phyloP scores from a whole-genome alignment of 257 asterid species.

The Solanum pennellii region DNA sequence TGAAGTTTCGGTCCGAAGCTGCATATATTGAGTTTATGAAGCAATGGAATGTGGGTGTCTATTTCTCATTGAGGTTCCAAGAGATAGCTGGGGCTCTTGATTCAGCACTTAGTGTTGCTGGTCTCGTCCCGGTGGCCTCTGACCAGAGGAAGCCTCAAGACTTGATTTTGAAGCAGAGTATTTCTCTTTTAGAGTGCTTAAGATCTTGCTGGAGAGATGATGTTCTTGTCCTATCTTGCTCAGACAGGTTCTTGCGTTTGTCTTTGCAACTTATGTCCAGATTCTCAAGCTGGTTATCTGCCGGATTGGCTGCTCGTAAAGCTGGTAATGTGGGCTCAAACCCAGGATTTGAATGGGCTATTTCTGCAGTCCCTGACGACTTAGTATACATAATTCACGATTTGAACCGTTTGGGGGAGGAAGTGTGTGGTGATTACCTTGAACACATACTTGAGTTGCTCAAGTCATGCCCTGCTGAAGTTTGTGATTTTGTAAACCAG shows the following conservation, averaged over 20 bases:
- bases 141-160: slow-evolving; percentile 34
- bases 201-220: slow-evolving; percentile 91
- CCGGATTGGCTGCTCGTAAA: slow-evolving; percentile 73
- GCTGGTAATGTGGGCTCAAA: slow-evolving; percentile 41
- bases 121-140: slow-evolving; percentile 34
- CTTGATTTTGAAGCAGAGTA: slow-evolving; percentile 64
- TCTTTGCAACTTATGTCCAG: slow-evolving; percentile 91
- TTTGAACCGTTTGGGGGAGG: slow-evolving; percentile 47
- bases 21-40: slow-evolving; percentile 79
- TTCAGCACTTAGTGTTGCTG: slow-evolving; percentile 59
- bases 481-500: slow-evolving; percentile 74
- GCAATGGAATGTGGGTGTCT: slow-evolving; percentile 93
- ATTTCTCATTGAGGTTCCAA: slow-evolving; percentile 95
- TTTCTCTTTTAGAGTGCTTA: slow-evolving; percentile 74
- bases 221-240: slow-evolving; percentile 72
- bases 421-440: slow-evolving; percentile 62
- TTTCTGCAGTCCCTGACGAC: slow-evolving; percentile 77
- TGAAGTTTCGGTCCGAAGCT: slow-evolving; percentile 67
- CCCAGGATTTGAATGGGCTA: slow-evolving; percentile 79
- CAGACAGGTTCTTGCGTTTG: slow-evolving; percentile 93
- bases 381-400: slow-evolving; percentile 75
- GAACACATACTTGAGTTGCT: slow-evolving; percentile 62
- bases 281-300: slow-evolving; percentile 77
- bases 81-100: slow-evolving; percentile 97
- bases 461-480: slow-evolving; percentile 60